These are phyloP conservation scores for Debaryomyces subglobosus DNA, from an alignment of 1,139 yeast species.

Conservation along the genomic window DNA sequence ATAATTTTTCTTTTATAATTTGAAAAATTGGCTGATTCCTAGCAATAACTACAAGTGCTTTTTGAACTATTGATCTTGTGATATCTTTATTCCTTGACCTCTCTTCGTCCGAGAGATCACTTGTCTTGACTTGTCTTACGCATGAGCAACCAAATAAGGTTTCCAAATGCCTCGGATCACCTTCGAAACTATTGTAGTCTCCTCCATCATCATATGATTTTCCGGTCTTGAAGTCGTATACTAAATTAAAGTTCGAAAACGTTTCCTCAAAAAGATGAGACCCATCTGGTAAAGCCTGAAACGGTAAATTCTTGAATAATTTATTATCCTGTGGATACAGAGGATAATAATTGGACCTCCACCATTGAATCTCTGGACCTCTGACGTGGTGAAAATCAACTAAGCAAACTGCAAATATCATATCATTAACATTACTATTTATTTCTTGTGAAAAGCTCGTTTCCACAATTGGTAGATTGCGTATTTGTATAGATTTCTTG, in stretches of 20 bases:
- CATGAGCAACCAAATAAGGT: slow-evolving; percentile 95
- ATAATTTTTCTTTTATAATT: slow-evolving; percentile 84
- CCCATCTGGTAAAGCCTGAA: slow-evolving; percentile 96
- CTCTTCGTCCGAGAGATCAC: slow-evolving; percentile 53
- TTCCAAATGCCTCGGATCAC: slow-evolving; percentile 54
- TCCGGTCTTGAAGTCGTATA: slow-evolving; percentile 64
- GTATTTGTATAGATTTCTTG: slow-evolving; percentile 35
- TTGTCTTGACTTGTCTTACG: slow-evolving; percentile 76
- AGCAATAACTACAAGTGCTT: slow-evolving; percentile 85
- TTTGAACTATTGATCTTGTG: slow-evolving; percentile 88
- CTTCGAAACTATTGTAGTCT: slow-evolving; percentile 46
- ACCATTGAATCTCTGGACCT: slow-evolving; percentile 95
- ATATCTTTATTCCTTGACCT: slow-evolving; percentile 62
- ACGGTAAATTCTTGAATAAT: slow-evolving; percentile 88
- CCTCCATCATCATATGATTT: slow-evolving; percentile 47
- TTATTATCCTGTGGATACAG: slow-evolving; percentile 40
- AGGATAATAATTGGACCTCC: slow-evolving; percentile 68
- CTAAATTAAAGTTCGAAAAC: slow-evolving; percentile 84
- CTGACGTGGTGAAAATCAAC: slow-evolving; percentile 93
- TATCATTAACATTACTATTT: slow-evolving; percentile 26
- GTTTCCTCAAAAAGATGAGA: slow-evolving; percentile 91
- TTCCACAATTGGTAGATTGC: slow-evolving; percentile 38
- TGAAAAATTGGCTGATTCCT: slow-evolving; percentile 81
- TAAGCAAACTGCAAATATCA: slow-evolving; percentile 81
- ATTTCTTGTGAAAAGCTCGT: slow-evolving; percentile 10